These are phyloP conservation scores for Euphorbia corollata DNA, from an alignment of 441 rosid genomes.

Conservation along the genomic window DNA sequence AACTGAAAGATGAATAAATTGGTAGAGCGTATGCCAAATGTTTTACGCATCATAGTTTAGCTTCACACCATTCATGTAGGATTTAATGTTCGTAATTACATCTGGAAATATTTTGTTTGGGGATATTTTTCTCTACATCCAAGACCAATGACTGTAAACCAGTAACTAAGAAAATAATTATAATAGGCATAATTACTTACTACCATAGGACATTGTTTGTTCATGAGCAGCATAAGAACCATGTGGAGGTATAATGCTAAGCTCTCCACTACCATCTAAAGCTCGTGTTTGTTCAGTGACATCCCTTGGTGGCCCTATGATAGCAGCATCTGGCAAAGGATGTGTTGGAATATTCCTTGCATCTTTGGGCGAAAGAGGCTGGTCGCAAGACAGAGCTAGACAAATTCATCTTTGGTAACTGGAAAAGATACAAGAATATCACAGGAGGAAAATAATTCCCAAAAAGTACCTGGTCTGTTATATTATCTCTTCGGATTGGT, in stretches of 20 bases:
- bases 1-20: neutral
- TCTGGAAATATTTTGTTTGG: neutral
- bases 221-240: slow-evolving; percentile 28
- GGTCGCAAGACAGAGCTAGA: slow-evolving; percentile 27
- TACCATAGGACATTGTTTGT: slow-evolving; percentile 29
- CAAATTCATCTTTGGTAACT: slow-evolving; percentile 14
- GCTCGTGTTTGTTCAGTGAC: slow-evolving; percentile 18
- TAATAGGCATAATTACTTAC: slow-evolving; percentile 20
- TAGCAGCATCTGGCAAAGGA: slow-evolving; percentile 44
- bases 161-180: neutral
- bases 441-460: neutral
- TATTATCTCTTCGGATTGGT: slow-evolving; percentile 29
- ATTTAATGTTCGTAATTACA: neutral
- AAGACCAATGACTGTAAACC: slow-evolving; percentile 2
- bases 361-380: slow-evolving; percentile 42
- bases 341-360: slow-evolving; percentile 49
- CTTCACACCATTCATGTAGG: neutral
- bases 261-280: slow-evolving; percentile 28
- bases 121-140: neutral
- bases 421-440: neutral
- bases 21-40: neutral
- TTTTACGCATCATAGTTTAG: neutral
- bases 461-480: slow-evolving; percentile 37
- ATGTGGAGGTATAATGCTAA: slow-evolving; percentile 21
- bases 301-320: slow-evolving; percentile 29